A percentile compares a stretch with the other conserved stretches of the same genome.
Conservation (phyloP, 78 protist species). For the Dictyostelium citrinum region DNA sequence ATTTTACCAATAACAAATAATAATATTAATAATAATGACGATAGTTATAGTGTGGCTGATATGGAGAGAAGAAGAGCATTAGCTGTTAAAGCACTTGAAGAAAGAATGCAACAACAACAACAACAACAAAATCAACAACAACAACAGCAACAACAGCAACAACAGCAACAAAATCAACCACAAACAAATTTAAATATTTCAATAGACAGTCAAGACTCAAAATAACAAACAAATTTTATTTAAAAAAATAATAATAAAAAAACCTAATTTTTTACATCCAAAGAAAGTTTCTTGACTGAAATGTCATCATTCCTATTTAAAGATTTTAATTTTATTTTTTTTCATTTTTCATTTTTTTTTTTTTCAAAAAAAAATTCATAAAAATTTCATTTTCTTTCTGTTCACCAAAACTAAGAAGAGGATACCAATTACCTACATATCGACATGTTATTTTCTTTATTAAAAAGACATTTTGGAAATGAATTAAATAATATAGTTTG, state of each 20-base stretch:
- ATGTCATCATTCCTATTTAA: too few relatives aligned
- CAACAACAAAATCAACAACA: slow-evolving; percentile 13
- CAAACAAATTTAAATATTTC: neutral
- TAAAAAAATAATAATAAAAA: too few relatives aligned
- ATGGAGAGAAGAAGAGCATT: slow-evolving; percentile 75
- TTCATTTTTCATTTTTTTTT: neutral
- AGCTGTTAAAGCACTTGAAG: slow-evolving; percentile 70
- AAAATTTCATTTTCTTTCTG: neutral
- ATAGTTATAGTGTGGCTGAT: neutral
- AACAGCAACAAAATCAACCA: neutral
- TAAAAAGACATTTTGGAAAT: slow-evolving; percentile 4
- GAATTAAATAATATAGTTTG: slow-evolving; percentile 23
- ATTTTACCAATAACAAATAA: slow-evolving; percentile 20
- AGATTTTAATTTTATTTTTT: neutral
- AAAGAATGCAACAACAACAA: slow-evolving; percentile 58
- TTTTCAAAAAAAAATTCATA: neutral
- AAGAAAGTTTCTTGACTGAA: too few relatives aligned
- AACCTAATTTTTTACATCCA: too few relatives aligned
- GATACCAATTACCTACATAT: neutral
- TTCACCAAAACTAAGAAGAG: neutral
- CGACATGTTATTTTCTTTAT: neutral
- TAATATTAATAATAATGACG: neutral
- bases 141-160: neutral
- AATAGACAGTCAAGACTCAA: neutral
- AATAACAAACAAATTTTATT: neutral